Conservation (phyloP, 164 flowering plant species). For the Kingdonia uniflora region DNA sequence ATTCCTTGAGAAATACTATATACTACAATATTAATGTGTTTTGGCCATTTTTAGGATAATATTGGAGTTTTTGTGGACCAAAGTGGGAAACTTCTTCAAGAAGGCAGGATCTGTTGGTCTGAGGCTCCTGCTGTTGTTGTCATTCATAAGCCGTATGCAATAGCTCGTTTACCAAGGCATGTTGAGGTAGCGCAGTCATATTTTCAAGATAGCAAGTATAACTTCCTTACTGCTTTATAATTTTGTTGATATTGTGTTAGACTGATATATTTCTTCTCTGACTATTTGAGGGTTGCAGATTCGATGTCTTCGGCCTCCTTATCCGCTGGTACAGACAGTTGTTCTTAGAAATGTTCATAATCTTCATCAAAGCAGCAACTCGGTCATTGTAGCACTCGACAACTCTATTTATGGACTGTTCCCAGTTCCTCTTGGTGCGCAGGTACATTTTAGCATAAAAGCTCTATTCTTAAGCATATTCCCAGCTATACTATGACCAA, state of each 20-base stretch:
- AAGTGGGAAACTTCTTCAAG: constrained; percentile 90
- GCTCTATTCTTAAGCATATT: no score
- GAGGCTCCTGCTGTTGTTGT: constrained; percentile 75
- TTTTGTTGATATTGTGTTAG: neutral
- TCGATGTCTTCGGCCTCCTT: constrained; percentile 86
- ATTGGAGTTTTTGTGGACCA: constrained; percentile 95
- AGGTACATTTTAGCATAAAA: no score
- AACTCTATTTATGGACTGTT: constrained; percentile 74
- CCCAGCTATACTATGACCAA: no score
- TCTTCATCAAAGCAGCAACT: constrained; percentile 43
- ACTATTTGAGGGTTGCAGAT: constrained; percentile 39
- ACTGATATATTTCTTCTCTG: neutral
- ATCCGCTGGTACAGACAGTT: constrained; percentile 84
- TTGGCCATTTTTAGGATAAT: constrained; percentile 54
- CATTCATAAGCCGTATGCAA: constrained; percentile 77
- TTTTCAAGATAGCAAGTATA: neutral
- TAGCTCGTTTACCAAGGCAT: constrained; percentile 81
- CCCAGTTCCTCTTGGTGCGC: constrained; percentile 98
- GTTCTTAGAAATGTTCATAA: constrained; percentile 68
- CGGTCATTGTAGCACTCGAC: constrained; percentile 56
- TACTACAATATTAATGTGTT: constrained; percentile 1
- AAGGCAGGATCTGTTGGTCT: constrained; percentile 94
- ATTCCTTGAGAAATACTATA: neutral
- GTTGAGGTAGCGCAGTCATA: constrained; percentile 51
- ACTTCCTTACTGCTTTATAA: neutral